Evolutionary conservation across 257 asterid species (phyloP).

Genomic region (Ilex asprella): DNA sequence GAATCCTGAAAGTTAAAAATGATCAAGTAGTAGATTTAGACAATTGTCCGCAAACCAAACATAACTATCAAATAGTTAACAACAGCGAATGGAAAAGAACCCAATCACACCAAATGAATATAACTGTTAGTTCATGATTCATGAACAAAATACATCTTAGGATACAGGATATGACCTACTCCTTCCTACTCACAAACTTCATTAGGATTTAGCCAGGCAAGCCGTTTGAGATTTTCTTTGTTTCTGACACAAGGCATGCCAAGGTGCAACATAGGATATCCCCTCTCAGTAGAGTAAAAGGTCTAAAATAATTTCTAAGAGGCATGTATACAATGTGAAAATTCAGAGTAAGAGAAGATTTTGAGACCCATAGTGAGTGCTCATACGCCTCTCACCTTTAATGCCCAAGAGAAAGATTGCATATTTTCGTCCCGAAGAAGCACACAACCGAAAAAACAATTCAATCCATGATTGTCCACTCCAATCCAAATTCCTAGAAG

Average conservation of each 20-base stretch:
- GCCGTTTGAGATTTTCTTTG: neutral
- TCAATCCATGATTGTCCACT: conserved; percentile 51
- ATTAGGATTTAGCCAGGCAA: conserved; percentile 7
- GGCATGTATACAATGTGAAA: too few relatives aligned
- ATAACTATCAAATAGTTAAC: neutral
- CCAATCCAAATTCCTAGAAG: conserved; percentile 59
- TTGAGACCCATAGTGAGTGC: too few relatives aligned
- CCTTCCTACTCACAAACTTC: conserved; percentile 5
- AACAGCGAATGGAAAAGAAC: neutral
- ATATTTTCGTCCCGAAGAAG: conserved; percentile 59
- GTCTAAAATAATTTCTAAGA: too few relatives aligned
- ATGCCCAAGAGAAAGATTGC: conserved; percentile 59
- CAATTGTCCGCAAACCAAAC: too few relatives aligned
- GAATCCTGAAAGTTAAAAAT: too few relatives aligned
- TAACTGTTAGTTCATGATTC: neutral
- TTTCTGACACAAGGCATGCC: conserved; percentile 3
- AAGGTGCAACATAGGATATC: neutral
- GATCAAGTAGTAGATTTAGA: too few relatives aligned
- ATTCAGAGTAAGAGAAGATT: neutral
- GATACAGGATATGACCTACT: too few relatives aligned
- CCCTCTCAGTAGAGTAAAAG: too few relatives aligned
- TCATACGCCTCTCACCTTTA: conserved; percentile 30
- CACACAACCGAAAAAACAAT: conserved; percentile 54
- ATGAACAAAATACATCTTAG: neutral
- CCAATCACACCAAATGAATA: neutral